Base-by-base conservation (phyloP, 352 stramenopile genomes). In the Pythium phragmiticola region DNA sequence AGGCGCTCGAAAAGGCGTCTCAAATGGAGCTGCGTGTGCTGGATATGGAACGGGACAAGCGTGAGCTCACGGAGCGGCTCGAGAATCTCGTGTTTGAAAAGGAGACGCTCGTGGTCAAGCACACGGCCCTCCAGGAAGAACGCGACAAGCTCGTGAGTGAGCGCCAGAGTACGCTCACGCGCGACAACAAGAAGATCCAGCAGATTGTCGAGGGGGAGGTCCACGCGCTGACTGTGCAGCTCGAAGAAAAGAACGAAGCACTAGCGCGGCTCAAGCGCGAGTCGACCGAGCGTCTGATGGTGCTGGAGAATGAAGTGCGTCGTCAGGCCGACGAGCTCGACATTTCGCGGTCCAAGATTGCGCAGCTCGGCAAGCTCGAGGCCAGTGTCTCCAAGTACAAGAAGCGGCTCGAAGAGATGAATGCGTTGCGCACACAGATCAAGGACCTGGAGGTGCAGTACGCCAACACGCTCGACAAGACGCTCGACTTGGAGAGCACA, bases 151-250 rank as follows among this genome's bases (percentile, higher is more conserved):
- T 95, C 9, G 67, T 87, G 28, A 71, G 60, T 17, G 87, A 93
- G 52, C 79, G 84, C 17, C 84, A 94, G 63, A 86, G 76, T 33
- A 90, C 84, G 9, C 75, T 93, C 14, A 82, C 83, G 30, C 76
- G 83, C 36, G 84, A 94, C 71, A 93, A 95, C 74, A 90, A 92
- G 45, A 95, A 95, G 68, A 90, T 95, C 57, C 80, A 93, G 59
- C 82, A 94, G 69, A 88, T 95, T 56, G 87, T 95, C 7, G 86
- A 92, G 33, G 80, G 83, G 37, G 84, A 95, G 64, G 75, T 92
- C 17, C 84, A 95, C 46, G 72, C 80, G 45, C 65, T 93, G 16
- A 88, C 78, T 13, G 71, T 92, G 57, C 72, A 89, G 63, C 66
- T 95, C 39, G 84, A 95, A 23, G 84, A 89, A 53, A 91, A 92